Conservation (phyloP, 2,329 filamentous ascomycete genomes). For the Mycogone perniciosa region DNA sequence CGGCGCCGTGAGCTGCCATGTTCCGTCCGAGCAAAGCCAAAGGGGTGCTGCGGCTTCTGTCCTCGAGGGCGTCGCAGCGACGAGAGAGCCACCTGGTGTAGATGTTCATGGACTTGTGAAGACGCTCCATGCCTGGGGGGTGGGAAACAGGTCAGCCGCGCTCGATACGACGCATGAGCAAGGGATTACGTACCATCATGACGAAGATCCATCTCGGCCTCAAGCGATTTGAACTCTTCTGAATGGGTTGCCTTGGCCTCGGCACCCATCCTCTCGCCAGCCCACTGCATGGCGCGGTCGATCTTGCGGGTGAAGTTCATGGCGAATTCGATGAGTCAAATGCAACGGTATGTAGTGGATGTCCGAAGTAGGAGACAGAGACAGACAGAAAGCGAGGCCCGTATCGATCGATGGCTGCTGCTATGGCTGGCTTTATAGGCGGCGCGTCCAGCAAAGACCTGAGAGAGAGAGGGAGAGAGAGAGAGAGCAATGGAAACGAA, state of each 20-base stretch:
- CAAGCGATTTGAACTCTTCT: constrained; percentile 85
- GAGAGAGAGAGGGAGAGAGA: not conserved
- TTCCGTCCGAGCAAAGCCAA: constrained; percentile 72
- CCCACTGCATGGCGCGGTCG: constrained; percentile 96
- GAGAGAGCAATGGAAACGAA: not conserved
- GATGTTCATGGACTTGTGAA: constrained; percentile 76
- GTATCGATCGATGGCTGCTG: not conserved
- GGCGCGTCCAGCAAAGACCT: no score
- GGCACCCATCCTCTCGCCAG: constrained; percentile 89
- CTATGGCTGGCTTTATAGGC: no score
- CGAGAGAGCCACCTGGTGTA: constrained; percentile 87
- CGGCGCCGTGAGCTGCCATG: constrained; percentile 85
- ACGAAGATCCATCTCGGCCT: constrained; percentile 82
- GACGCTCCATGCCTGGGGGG: constrained; percentile 71
- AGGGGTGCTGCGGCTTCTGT: constrained; percentile 81
- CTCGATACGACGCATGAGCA: no score
- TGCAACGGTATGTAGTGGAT: no score
- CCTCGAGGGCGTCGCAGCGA: constrained; percentile 70
- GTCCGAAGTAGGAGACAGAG: not conserved
- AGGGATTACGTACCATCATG: constrained; percentile 64
- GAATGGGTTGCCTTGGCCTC: constrained; percentile 82
- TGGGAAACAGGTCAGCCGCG: not conserved
- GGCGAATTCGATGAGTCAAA: constrained; percentile 6
- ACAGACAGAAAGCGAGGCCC: not conserved
- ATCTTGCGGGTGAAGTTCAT: constrained; percentile 74